Evolutionary conservation across 2,329 filamentous ascomycete genomes (phyloP).

Genomic region (Cladosporium austrohemisphaericum): DNA sequence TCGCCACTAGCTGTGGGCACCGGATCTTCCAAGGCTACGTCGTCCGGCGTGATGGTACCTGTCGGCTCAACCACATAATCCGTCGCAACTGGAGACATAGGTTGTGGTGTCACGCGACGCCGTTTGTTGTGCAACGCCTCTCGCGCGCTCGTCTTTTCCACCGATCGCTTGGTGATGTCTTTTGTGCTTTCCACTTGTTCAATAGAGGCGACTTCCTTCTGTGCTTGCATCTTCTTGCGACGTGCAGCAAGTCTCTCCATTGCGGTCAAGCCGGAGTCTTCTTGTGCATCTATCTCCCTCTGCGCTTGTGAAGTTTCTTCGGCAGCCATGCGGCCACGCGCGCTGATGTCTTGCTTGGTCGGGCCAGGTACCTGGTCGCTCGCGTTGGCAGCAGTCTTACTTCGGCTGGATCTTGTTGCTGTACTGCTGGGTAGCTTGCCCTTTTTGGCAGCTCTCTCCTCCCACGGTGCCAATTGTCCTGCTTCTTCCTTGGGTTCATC

Average conservation of each 20-base stretch:
- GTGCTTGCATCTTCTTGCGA: not conserved
- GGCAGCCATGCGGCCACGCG: too few species aligned
- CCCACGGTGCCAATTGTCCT: conserved; percentile 8
- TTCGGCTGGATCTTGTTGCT: not conserved
- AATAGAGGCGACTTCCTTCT: not conserved
- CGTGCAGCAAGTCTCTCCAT: conserved; percentile 10
- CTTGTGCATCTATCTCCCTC: not conserved
- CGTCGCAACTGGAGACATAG: not conserved
- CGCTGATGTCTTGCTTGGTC: too few species aligned
- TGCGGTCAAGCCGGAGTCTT: not conserved
- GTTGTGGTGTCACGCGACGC: conserved; percentile 10
- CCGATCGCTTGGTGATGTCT: conserved; percentile 4
- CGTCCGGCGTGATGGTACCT: not conserved
- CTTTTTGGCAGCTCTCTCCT: not conserved
- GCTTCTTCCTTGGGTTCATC: conserved; percentile 7
- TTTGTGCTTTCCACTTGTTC: not conserved
- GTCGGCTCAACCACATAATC: not conserved
- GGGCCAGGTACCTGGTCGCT: too few species aligned
- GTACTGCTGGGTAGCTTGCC: not conserved
- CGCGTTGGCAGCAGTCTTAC: not conserved
- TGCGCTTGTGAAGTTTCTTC: not conserved
- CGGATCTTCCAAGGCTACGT: not conserved
- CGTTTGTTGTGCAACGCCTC: conserved; percentile 1
- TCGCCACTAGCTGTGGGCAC: conserved; percentile 9
- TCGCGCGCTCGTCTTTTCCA: not conserved